Percentiles rank a stretch among this genome's conserved stretches.
phyloP scores from a whole-genome alignment of 495 filamentous ascomycete genomes.

The Aspergillus cristatus region DNA sequence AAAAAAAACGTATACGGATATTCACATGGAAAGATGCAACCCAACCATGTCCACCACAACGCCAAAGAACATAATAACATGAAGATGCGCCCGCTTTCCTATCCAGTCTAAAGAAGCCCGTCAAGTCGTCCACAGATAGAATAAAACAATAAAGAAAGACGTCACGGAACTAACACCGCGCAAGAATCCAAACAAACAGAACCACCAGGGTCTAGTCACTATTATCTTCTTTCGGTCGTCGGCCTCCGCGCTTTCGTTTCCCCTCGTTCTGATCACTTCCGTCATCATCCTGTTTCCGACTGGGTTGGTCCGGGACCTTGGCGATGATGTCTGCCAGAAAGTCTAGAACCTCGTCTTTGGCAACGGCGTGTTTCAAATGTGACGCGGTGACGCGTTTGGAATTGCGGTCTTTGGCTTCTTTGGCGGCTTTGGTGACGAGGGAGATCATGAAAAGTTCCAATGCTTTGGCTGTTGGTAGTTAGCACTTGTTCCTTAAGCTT shows the following conservation, averaged over 20 bases:
- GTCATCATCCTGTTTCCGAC: slow-evolving; percentile 46
- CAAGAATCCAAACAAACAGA: too few relatives aligned
- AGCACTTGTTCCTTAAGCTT: slow-evolving; percentile 9
- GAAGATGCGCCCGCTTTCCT: slow-evolving; percentile 23
- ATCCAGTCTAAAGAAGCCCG: slow-evolving; percentile 24
- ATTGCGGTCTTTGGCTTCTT: slow-evolving; percentile 68
- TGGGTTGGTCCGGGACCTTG: slow-evolving; percentile 68
- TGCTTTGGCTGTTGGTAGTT: slow-evolving; percentile 54
- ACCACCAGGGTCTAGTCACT: slow-evolving; percentile 26
- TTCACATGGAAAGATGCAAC: slow-evolving; percentile 23
- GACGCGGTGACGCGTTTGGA: slow-evolving; percentile 83
- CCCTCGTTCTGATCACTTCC: slow-evolving; percentile 43
- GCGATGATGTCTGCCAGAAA: slow-evolving; percentile 86
- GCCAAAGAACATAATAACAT: slow-evolving; percentile 6
- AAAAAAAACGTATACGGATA: slow-evolving; percentile 11
- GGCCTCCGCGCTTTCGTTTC: slow-evolving; percentile 35
- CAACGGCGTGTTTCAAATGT: slow-evolving; percentile 84
- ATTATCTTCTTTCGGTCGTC: slow-evolving; percentile 42
- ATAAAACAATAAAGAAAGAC: slow-evolving; percentile 1
- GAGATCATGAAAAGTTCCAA: slow-evolving; percentile 96
- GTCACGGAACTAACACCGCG: slow-evolving; percentile 2
- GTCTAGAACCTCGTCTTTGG: slow-evolving; percentile 80
- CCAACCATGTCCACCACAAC: slow-evolving; percentile 17
- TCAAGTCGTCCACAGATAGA: slow-evolving; percentile 14
- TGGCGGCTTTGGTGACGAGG: slow-evolving; percentile 76